Evolutionary conservation across 768 basidiomycete species (phyloP).

Genomic region (Hygrocybe punicea): DNA sequence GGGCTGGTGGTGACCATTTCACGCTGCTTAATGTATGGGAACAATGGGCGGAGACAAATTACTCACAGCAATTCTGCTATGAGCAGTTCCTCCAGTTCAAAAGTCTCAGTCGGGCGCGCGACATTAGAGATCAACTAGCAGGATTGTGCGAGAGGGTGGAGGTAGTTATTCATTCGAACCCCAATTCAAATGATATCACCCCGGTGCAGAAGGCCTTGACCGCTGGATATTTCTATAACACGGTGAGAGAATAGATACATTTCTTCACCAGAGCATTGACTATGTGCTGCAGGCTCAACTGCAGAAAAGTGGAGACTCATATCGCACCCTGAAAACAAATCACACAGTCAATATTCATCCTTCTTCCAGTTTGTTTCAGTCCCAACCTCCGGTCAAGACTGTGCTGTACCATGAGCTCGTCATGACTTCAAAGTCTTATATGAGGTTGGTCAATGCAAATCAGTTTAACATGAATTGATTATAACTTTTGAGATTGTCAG

Average conservation of each 20-base stretch:
- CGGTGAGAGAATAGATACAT: slow-evolving; percentile 45
- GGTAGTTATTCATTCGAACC: slow-evolving; percentile 80
- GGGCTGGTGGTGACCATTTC: slow-evolving; percentile 95
- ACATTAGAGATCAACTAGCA: slow-evolving; percentile 94
- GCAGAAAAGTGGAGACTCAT: slow-evolving; percentile 95
- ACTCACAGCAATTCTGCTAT: slow-evolving; percentile 95
- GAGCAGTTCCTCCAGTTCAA: slow-evolving; percentile 96
- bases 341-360: slow-evolving; percentile 98
- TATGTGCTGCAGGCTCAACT: slow-evolving; percentile 63
- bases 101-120: slow-evolving; percentile 87
- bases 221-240: slow-evolving; percentile 94
- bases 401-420: slow-evolving; percentile 96
- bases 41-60: slow-evolving; percentile 98
- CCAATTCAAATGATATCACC: slow-evolving; percentile 89
- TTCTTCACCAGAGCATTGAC: neutral
- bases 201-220: slow-evolving; percentile 95
- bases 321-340: slow-evolving; percentile 92
- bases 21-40: slow-evolving; percentile 98
- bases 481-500: slow-evolving; percentile 35
- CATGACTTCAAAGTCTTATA: slow-evolving; percentile 95
- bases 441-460: slow-evolving; percentile 56
- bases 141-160: slow-evolving; percentile 96
- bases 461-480: slow-evolving; percentile 2
- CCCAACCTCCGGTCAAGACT: slow-evolving; percentile 89
- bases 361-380: slow-evolving; percentile 90